A percentile compares a stretch with the other conserved stretches of the same genome.
Evolutionary conservation across 176 grass and related monocot species (phyloP).

Genomic region (Carex pumila): DNA sequence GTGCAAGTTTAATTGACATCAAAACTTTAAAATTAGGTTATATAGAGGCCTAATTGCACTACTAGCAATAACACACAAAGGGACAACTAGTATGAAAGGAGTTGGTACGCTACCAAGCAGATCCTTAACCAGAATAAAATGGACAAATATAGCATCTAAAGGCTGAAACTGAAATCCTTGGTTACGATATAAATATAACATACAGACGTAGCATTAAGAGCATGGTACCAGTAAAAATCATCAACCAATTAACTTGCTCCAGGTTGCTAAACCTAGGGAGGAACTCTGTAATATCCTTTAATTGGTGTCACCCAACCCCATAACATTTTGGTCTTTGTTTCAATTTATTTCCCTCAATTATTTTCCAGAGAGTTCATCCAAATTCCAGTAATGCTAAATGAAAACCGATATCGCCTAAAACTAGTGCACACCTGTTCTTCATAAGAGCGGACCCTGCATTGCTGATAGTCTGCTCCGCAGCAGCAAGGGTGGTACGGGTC

Average conservation of each 20-base stretch:
- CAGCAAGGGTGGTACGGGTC: constrained; percentile 58
- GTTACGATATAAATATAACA: background rate
- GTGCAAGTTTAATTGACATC: background rate
- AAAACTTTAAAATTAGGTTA: background rate
- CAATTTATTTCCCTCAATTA: background rate
- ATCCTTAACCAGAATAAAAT: background rate
- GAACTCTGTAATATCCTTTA: background rate
- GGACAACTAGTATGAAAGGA: background rate
- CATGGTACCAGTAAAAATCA: background rate
- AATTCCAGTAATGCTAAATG: background rate
- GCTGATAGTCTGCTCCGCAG: constrained; percentile 64
- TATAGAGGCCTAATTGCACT: background rate
- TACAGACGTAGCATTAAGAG: background rate
- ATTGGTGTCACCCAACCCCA: background rate
- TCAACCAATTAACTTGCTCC: background rate
- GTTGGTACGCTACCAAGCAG: background rate
- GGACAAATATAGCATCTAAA: background rate
- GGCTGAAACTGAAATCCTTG: background rate
- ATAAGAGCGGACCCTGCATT: constrained; percentile 59
- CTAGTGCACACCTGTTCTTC: constrained; percentile 51
- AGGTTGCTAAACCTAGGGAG: background rate
- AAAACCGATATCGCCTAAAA: background rate
- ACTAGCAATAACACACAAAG: background rate
- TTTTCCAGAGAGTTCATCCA: background rate
- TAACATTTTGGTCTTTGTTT: background rate